Conservation (phyloP, 2,329 filamentous ascomycete species). For the Diaporthe caulivora region DNA sequence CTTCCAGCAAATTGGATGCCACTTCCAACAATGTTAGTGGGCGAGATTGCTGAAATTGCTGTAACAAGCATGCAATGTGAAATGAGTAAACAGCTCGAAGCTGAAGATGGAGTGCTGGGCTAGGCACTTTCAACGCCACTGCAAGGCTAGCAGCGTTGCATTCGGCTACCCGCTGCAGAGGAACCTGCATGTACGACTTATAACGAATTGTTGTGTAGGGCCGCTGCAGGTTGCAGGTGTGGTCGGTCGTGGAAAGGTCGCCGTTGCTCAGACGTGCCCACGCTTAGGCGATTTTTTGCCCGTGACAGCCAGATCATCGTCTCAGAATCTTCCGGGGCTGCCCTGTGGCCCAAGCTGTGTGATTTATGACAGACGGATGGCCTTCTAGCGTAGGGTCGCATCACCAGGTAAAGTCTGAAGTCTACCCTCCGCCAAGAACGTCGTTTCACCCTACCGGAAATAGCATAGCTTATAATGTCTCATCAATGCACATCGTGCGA, state of each 20-base stretch:
- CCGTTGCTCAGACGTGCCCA: slow-evolving; percentile 25
- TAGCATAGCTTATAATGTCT: slow-evolving; percentile 33
- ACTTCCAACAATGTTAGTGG: not conserved
- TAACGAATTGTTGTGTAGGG: not conserved
- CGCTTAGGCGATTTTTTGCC: slow-evolving; percentile 24
- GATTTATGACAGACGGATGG: slow-evolving; percentile 19
- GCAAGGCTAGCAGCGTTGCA: slow-evolving; percentile 35
- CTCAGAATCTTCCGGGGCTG: slow-evolving; percentile 14
- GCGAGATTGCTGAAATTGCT: slow-evolving; percentile 17
- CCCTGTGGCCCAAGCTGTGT: slow-evolving; percentile 17
- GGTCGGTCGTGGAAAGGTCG: slow-evolving; percentile 4
- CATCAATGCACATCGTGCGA: slow-evolving; percentile 32
- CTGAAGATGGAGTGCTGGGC: not conserved
- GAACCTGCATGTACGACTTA: slow-evolving; percentile 27
- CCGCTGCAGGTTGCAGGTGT: not conserved
- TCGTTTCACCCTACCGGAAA: slow-evolving; percentile 35
- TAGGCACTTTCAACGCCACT: not conserved
- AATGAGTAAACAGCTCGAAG: slow-evolving; percentile 8
- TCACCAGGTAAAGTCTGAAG: slow-evolving; percentile 14
- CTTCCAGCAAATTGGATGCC: slow-evolving; percentile 26
- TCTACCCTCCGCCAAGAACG: slow-evolving; percentile 11
- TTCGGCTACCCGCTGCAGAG: slow-evolving; percentile 23
- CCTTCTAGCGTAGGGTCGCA: not conserved
- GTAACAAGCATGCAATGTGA: not conserved
- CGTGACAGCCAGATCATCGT: slow-evolving; percentile 27